phyloP scores from a whole-genome alignment of 2,329 filamentous ascomycete species.

The Sporothrix protearum region DNA sequence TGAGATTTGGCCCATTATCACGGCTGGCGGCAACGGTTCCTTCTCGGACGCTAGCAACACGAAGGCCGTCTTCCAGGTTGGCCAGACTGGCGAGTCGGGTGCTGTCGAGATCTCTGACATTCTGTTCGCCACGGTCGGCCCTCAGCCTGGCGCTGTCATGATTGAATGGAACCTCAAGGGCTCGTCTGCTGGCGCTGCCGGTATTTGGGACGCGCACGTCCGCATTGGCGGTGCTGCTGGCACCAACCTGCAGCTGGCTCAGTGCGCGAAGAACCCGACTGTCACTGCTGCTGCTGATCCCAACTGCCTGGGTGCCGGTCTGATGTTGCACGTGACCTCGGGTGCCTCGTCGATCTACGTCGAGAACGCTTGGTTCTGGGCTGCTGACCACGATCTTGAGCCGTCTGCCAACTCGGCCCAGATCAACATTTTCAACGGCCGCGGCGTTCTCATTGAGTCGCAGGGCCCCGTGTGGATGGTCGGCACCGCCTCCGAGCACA shows the following conservation, averaged over 20 bases:
- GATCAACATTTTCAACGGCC: conserved; percentile 83
- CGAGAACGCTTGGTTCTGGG: conserved; percentile 90
- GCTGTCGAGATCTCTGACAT: conserved; percentile 83
- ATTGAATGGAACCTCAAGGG: conserved; percentile 86
- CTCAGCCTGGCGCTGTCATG: conserved; percentile 82
- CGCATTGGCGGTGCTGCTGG: conserved; percentile 85
- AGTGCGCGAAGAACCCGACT: conserved; percentile 72
- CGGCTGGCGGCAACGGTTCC: conserved; percentile 67
- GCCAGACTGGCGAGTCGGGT: conserved; percentile 70
- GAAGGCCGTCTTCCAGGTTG: conserved; percentile 80
- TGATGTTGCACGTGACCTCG: conserved; percentile 63
- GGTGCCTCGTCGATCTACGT: conserved; percentile 64
- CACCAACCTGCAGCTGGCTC: conserved; percentile 74
- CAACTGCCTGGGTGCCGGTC: conserved; percentile 71
- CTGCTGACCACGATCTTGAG: conserved; percentile 86
- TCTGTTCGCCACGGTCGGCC: conserved; percentile 77
- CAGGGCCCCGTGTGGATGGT: conserved; percentile 74
- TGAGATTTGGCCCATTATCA: conserved; percentile 86
- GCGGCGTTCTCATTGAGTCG: conserved; percentile 76
- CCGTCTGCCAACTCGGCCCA: conserved; percentile 62
- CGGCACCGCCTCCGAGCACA: conserved; percentile 68
- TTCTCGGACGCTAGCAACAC: conserved; percentile 76
- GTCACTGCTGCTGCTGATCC: conserved; percentile 45
- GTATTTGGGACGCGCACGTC: conserved; percentile 94
- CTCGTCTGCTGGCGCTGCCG: conserved; percentile 63